Conservation (phyloP, 2,329 filamentous ascomycete species). For the Scedosporium dehoogii region DNA sequence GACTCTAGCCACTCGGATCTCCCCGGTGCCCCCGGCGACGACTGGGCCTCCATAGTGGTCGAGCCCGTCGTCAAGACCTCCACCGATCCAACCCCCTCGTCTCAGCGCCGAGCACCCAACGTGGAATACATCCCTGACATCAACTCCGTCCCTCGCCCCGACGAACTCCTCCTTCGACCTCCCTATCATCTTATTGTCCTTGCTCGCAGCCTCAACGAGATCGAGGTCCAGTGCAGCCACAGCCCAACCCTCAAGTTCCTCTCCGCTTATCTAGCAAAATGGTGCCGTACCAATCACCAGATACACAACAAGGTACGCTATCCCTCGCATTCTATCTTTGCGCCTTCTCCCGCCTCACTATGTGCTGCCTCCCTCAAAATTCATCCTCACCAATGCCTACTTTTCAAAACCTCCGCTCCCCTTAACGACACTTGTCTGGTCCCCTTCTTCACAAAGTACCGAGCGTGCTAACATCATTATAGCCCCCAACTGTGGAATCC, state of each 20-base stretch:
- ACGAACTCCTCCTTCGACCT: slow-evolving; percentile 34
- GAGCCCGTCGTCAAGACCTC: slow-evolving; percentile 21
- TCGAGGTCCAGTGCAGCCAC: slow-evolving; percentile 38
- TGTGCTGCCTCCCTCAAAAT: too few relatives aligned
- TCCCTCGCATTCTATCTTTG: too few relatives aligned
- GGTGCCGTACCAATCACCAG: slow-evolving; percentile 33
- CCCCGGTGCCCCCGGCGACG: slow-evolving; percentile 19
- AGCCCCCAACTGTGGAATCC: slow-evolving; percentile 33
- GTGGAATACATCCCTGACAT: slow-evolving; percentile 30
- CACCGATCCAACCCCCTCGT: slow-evolving; percentile 11
- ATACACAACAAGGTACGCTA: slow-evolving; percentile 20
- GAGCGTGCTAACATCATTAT: neutral
- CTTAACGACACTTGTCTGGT: too few relatives aligned
- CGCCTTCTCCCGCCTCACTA: slow-evolving; percentile 6
- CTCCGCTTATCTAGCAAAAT: slow-evolving; percentile 34
- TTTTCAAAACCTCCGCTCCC: neutral
- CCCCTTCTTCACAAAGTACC: neutral
- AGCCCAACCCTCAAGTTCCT: slow-evolving; percentile 33
- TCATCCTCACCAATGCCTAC: neutral
- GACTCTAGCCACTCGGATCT: neutral
- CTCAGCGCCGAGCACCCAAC: neutral
- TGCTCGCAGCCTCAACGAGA: slow-evolving; percentile 16
- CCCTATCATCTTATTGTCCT: slow-evolving; percentile 37
- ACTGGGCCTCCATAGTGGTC: slow-evolving; percentile 32
- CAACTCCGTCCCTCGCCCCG: slow-evolving; percentile 31